Base-by-base conservation (phyloP, 1,284 basidiomycete species). In the Cryptococcus sp. region DNA sequence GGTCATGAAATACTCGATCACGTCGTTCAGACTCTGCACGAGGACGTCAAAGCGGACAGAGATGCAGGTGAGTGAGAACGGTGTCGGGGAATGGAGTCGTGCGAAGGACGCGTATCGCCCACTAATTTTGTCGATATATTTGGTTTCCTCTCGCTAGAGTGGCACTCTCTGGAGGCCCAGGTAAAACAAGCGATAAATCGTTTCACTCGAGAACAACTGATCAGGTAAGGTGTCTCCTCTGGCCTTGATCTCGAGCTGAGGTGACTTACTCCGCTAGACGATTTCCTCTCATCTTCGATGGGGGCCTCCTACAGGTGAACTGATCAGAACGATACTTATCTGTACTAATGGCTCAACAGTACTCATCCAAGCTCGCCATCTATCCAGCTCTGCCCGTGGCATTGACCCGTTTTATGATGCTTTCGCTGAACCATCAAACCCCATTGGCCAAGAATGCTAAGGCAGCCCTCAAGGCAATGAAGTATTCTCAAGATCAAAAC, bases 271-370 rank as follows among this genome's bases (percentile, higher is more conserved):
- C 5, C 11, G 15, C 3, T 20, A 64, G 62, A 16, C 58, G 62
- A 0, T 64, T 64, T 46, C 63, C 63, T 16, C 52, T 64, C 5
- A 59, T 64, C 8, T 64, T 64, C 38, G 63, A 64, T 38, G 58
- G 57, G 16, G 38, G 23, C 5, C 43, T 61, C 2, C 3, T 53
- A 4, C 15, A 52, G 38, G 63, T 62, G 43, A 25, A 25, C 30
- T 49, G n/a, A 17, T 15, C 30, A 40, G 8, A 23, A 25, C 8
- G 50, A 15, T 20, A 30, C 15, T 15, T 22, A 30, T 3, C 11
- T 22, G 1, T 17, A 41, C 38, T 52, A n/a, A 52, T 27, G 25
- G 4, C 15, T 15, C 27, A 16, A 5, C 35, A 58, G 53, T 49
- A 52, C 46, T 20, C 38, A 40, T 43, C 43, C 20, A 45, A 16